These are phyloP conservation scores for Letharia lupina DNA, from an alignment of 495 filamentous ascomycete genomes.

Conservation along the genomic window DNA sequence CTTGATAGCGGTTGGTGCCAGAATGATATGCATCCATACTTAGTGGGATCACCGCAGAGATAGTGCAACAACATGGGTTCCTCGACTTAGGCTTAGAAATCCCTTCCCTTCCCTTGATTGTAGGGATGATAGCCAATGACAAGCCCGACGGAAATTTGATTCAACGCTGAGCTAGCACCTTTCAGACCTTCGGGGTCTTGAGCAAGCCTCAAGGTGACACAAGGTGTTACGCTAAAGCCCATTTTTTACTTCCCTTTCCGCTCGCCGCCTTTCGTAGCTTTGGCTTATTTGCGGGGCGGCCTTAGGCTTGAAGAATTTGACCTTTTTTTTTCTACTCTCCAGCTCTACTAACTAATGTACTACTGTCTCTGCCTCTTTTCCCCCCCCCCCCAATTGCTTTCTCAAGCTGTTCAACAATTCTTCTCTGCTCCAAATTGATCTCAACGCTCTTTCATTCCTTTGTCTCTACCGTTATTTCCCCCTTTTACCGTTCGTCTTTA, in stretches of 20 bases:
- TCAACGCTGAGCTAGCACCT: not conserved
- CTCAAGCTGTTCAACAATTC: not conserved
- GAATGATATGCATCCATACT: slow-evolving; percentile 14
- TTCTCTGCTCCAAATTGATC: not conserved
- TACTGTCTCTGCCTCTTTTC: not conserved
- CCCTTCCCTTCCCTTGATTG: not conserved
- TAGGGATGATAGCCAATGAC: not conserved
- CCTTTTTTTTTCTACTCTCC: not conserved
- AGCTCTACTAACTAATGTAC: not conserved
- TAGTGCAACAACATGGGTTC: not conserved
- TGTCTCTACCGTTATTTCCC: not conserved
- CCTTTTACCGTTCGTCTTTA: not conserved
- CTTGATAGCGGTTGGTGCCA: slow-evolving; percentile 12
- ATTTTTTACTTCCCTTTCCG: slow-evolving; percentile 1
- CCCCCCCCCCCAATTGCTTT: not conserved
- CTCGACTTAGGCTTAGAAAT: not conserved
- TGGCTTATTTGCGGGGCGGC: not conserved
- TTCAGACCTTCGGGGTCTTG: not conserved
- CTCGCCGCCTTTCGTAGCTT: not conserved
- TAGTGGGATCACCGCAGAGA: slow-evolving; percentile 8
- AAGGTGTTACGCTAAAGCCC: not conserved
- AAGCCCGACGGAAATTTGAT: not conserved
- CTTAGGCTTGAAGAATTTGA: not conserved
- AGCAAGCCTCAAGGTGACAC: not conserved
- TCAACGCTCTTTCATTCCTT: not conserved